Conservation (phyloP, 2,329 filamentous ascomycete genomes). For the Aspergillus flavus region DNA sequence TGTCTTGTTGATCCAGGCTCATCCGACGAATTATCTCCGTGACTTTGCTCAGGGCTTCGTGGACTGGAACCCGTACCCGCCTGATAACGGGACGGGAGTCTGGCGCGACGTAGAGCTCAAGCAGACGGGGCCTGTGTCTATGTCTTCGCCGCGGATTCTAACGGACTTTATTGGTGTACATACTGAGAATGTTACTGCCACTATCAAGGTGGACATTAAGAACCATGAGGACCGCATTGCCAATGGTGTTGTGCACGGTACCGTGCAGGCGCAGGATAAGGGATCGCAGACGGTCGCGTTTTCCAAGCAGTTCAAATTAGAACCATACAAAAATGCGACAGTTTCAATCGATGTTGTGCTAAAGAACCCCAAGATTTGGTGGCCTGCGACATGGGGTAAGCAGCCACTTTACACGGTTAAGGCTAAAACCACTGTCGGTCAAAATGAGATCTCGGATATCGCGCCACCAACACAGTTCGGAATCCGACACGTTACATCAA, state of each 20-base stretch:
- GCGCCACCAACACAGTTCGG: slow-evolving; percentile 49
- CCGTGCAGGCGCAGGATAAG: slow-evolving; percentile 21
- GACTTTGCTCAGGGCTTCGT: slow-evolving; percentile 64
- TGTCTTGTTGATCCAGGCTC: slow-evolving; percentile 55
- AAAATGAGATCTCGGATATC: slow-evolving; percentile 35
- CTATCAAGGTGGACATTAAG: slow-evolving; percentile 34
- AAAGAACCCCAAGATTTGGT: slow-evolving; percentile 58
- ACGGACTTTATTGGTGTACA: slow-evolving; percentile 45
- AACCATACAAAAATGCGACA: slow-evolving; percentile 41
- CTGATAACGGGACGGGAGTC: slow-evolving; percentile 65
- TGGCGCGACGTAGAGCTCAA: slow-evolving; percentile 63
- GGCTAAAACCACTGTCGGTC: slow-evolving; percentile 30
- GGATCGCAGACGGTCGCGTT: slow-evolving; percentile 23
- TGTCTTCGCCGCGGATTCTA: slow-evolving; percentile 49
- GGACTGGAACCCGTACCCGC: slow-evolving; percentile 65
- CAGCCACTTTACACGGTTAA: slow-evolving; percentile 55
- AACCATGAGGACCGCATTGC: slow-evolving; percentile 32
- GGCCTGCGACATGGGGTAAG: slow-evolving; percentile 62
- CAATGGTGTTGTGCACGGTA: slow-evolving; percentile 25
- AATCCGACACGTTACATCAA: slow-evolving; percentile 57
- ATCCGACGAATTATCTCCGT: slow-evolving; percentile 62
- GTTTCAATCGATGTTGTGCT: slow-evolving; percentile 45
- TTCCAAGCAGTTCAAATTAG: slow-evolving; percentile 40
- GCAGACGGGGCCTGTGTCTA: slow-evolving; percentile 55
- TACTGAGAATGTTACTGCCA: slow-evolving; percentile 42